Evolutionary conservation across 1,139 yeast species (phyloP).

Genomic region (Nematodospora anomalae): DNA sequence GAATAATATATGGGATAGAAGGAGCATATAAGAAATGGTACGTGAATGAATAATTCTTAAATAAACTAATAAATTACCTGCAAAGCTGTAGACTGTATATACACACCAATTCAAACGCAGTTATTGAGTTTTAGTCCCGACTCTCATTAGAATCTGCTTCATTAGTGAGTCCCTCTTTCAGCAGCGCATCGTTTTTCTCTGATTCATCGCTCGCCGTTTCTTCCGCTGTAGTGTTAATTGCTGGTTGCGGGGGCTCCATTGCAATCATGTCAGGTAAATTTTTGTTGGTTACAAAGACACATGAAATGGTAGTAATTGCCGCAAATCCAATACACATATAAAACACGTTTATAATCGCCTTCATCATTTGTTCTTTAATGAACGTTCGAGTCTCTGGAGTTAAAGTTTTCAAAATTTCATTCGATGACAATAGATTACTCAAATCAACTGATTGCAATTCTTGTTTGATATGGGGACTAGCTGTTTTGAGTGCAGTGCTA

Average conservation of each 20-base stretch:
- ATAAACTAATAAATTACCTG: too few relatives aligned
- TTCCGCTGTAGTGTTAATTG: background rate
- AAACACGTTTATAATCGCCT: constrained; percentile 32
- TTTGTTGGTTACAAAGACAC: constrained; percentile 29
- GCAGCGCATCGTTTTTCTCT: too few relatives aligned
- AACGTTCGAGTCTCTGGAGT: constrained; percentile 26
- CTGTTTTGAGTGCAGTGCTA: constrained; percentile 17
- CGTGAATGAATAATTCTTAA: too few relatives aligned
- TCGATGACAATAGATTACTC: constrained; percentile 19
- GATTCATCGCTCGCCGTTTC: background rate
- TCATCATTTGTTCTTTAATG: constrained; percentile 31
- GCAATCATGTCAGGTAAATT: constrained; percentile 24
- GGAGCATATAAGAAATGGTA: too few relatives aligned
- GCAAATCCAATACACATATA: constrained; percentile 33
- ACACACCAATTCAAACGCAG: too few relatives aligned
- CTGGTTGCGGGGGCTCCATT: background rate
- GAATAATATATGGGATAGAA: too few relatives aligned
- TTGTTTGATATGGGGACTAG: constrained; percentile 17
- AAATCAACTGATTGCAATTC: constrained; percentile 21
- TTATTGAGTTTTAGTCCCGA: background rate
- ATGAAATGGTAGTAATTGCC: constrained; percentile 20
- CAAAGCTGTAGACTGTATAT: too few relatives aligned
- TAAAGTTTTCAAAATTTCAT: constrained; percentile 21
- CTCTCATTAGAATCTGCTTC: background rate
- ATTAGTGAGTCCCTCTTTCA: background rate